Evolutionary conservation across 2,329 filamentous ascomycete genomes (phyloP).

Genomic region (Rhytidhysteron rufulum): DNA sequence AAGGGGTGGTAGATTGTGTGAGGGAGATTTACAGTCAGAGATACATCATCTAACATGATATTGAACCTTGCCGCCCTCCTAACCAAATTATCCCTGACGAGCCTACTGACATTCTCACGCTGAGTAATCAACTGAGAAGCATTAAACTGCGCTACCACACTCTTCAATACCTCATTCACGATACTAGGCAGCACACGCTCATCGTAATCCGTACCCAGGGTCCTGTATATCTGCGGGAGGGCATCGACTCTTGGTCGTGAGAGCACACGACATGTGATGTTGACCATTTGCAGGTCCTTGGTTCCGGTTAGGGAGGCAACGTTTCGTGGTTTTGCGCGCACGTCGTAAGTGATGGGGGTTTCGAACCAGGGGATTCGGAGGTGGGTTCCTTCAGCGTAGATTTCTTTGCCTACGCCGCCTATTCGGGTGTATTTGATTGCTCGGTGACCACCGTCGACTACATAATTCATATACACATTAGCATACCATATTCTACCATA

Average conservation of each 20-base stretch:
- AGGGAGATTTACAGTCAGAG: slow-evolving; percentile 68
- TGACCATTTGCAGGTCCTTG: slow-evolving; percentile 99
- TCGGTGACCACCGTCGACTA: slow-evolving; percentile 94
- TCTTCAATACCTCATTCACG: slow-evolving; percentile 98
- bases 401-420: slow-evolving; percentile 91
- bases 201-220: slow-evolving; percentile 91
- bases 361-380: slow-evolving; percentile 95
- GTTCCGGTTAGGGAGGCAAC: slow-evolving; percentile 96
- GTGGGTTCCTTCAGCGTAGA: slow-evolving; percentile 97
- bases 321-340: slow-evolving; percentile 94
- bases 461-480: slow-evolving; percentile 15
- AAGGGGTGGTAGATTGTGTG: not conserved
- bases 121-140: slow-evolving; percentile 98
- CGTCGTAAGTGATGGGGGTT: slow-evolving; percentile 93
- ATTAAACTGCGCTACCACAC: slow-evolving; percentile 98
- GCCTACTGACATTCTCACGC: slow-evolving; percentile 88
- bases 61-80: slow-evolving; percentile 92
- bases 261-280: slow-evolving; percentile 99
- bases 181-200: slow-evolving; percentile 97
- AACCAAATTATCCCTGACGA: slow-evolving; percentile 91
- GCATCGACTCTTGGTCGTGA: slow-evolving; percentile 83
- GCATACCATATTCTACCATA: slow-evolving; percentile 6
- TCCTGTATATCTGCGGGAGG: slow-evolving; percentile 95
- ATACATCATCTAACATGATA: slow-evolving; percentile 95
- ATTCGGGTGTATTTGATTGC: slow-evolving; percentile 97